Percentiles rank a stretch among this genome's conserved stretches.
Evolutionary conservation across 306 rosid genomes (phyloP).

Genomic region (Ceratonia siliqua): DNA sequence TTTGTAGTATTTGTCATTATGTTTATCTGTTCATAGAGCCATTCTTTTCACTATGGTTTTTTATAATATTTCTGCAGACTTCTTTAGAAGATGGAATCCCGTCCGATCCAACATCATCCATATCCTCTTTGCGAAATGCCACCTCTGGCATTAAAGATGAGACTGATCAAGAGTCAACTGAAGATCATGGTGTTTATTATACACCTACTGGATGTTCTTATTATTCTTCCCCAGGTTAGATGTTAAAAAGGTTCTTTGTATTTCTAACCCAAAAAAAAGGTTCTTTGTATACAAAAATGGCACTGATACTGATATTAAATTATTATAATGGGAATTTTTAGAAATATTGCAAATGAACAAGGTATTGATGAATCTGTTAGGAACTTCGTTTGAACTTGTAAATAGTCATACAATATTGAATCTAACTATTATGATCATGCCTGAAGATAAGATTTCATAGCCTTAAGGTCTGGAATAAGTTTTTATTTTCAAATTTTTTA

Average conservation of each 20-base stretch:
- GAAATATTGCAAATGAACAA: neutral
- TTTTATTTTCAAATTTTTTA: neutral
- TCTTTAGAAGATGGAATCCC: conserved; percentile 49
- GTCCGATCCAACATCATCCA: conserved; percentile 35
- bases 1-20: conserved; percentile 5
- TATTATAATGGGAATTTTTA: neutral
- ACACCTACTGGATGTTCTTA: conserved; percentile 44
- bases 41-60: neutral
- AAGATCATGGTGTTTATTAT: conserved; percentile 47
- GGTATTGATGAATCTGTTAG: neutral
- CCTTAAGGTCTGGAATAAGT: neutral
- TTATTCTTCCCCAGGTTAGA: conserved; percentile 39
- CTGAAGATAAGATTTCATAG: neutral
- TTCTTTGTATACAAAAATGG: conserved; percentile 9
- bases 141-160: conserved; percentile 52
- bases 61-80: conserved; percentile 42
- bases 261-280: too few species aligned
- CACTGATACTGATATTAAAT: neutral
- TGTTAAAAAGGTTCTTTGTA: conserved; percentile 9
- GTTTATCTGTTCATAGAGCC: neutral
- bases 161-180: conserved; percentile 49
- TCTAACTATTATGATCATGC: conserved; percentile 8
- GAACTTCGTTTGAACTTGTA: neutral
- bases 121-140: conserved; percentile 38
- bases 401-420: neutral